A percentile compares a stretch with the other conserved stretches of the same genome.
Conservation (phyloP, 2,329 filamentous ascomycete species). For the Ceratocystis cubensis region DNA sequence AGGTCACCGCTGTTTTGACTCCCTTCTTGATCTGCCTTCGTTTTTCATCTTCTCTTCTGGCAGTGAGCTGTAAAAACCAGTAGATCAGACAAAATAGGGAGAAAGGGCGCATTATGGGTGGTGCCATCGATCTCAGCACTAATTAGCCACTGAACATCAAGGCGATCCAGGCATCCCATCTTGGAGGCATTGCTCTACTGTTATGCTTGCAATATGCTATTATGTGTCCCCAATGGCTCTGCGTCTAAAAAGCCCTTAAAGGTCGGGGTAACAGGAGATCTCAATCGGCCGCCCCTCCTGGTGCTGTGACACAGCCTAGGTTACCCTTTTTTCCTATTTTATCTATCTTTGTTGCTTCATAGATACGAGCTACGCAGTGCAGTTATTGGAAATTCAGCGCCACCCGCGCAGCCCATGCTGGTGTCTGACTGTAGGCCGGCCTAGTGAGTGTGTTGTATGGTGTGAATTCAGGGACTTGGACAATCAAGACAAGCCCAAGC, state of each 20-base stretch:
- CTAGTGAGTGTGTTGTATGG: too few relatives aligned
- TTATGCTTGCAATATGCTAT: not conserved
- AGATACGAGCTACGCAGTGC: not conserved
- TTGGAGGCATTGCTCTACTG: not conserved
- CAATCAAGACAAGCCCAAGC: slow-evolving; percentile 1
- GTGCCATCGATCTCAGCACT: not conserved
- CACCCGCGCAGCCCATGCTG: not conserved
- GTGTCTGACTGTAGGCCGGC: not conserved
- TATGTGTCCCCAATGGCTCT: not conserved
- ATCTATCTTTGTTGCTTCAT: not conserved
- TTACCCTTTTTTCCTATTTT: not conserved
- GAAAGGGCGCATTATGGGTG: not conserved
- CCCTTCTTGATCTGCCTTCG: not conserved
- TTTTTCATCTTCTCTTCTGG: not conserved
- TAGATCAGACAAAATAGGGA: slow-evolving; percentile 1
- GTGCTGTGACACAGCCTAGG: not conserved
- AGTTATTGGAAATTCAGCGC: not conserved
- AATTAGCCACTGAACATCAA: not conserved
- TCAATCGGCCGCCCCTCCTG: not conserved
- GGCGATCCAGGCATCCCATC: not conserved
- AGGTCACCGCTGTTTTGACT: not conserved
- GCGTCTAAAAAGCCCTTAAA: not conserved
- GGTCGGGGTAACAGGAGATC: not conserved
- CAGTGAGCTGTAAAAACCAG: not conserved
- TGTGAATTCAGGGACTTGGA: not conserved